Conservation (phyloP, 1,139 yeast species). For the Starmera stellimalicola region DNA sequence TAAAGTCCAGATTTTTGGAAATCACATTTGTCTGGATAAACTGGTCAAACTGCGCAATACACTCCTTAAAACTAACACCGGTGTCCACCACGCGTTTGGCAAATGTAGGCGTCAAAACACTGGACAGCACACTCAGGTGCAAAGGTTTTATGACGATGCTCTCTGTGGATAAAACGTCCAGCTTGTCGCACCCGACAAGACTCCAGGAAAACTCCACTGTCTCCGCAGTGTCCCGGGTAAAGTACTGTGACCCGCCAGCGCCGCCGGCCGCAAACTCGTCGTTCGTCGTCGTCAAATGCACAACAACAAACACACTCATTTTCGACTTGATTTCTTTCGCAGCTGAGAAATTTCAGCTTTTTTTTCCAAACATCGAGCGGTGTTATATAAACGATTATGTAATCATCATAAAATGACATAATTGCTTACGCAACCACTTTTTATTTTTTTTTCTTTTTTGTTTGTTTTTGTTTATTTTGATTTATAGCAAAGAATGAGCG, state of each 20-base stretch:
- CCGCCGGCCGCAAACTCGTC: neutral
- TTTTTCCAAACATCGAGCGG: too few species aligned
- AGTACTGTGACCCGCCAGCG: conserved; percentile 24
- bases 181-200: conserved; percentile 24
- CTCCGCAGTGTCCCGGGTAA: conserved; percentile 57
- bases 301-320: neutral
- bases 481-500: conserved; percentile 14
- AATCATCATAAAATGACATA: too few species aligned
- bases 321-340: neutral
- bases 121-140: conserved; percentile 52
- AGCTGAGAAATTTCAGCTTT: too few species aligned
- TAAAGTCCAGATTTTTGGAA: conserved; percentile 41
- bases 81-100: conserved; percentile 43
- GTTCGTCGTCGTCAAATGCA: neutral
- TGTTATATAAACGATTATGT: too few species aligned
- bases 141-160: conserved; percentile 51
- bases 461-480: too few species aligned
- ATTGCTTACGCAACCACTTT: too few species aligned
- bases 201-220: conserved; percentile 62
- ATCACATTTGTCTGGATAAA: conserved; percentile 37
- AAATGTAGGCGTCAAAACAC: conserved; percentile 40
- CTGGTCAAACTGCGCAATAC: conserved; percentile 42
- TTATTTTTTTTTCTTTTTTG: too few species aligned
- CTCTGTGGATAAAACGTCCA: conserved; percentile 29
- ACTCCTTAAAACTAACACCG: conserved; percentile 50